Percentiles rank a stretch among this genome's conserved stretches.
Conservation (phyloP, 345 rosid species). For the Eucalyptus grandis region DNA sequence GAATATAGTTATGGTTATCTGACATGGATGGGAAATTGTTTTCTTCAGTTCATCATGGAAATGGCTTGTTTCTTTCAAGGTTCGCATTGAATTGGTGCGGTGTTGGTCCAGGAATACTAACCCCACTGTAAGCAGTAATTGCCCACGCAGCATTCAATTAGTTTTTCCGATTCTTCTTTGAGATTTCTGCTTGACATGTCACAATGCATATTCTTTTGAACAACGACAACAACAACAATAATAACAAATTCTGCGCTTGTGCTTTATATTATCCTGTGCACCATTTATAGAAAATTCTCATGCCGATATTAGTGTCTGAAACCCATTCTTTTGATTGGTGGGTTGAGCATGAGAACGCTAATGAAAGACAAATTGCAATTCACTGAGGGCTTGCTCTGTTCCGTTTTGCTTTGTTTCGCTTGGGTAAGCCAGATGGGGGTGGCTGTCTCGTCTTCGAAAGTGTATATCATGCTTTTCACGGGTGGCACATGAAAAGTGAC, state of each 20-base stretch:
- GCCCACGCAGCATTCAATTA: not conserved
- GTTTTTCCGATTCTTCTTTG: not conserved
- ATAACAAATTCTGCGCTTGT: not conserved
- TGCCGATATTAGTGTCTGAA: not conserved
- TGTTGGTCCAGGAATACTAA: not conserved
- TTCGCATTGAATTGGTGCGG: not conserved
- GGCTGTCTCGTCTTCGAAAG: not conserved
- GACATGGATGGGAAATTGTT: not conserved
- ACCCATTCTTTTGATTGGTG: not conserved
- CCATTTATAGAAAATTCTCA: not conserved
- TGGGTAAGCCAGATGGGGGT: not conserved
- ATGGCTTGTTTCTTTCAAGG: not conserved
- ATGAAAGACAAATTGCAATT: constrained; percentile 20
- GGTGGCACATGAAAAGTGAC: not conserved
- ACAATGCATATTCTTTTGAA: too few species aligned
- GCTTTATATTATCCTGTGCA: not conserved
- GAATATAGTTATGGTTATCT: not conserved
- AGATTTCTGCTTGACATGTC: not conserved
- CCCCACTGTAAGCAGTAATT: not conserved
- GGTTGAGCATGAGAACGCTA: constrained; percentile 54
- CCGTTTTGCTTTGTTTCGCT: not conserved
- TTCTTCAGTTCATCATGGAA: not conserved
- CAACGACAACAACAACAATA: too few species aligned
- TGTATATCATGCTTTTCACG: not conserved
- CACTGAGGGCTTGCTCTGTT: not conserved